These are phyloP conservation scores for Misopates orontium DNA, from an alignment of 257 asterid genomes.

Conservation along the genomic window DNA sequence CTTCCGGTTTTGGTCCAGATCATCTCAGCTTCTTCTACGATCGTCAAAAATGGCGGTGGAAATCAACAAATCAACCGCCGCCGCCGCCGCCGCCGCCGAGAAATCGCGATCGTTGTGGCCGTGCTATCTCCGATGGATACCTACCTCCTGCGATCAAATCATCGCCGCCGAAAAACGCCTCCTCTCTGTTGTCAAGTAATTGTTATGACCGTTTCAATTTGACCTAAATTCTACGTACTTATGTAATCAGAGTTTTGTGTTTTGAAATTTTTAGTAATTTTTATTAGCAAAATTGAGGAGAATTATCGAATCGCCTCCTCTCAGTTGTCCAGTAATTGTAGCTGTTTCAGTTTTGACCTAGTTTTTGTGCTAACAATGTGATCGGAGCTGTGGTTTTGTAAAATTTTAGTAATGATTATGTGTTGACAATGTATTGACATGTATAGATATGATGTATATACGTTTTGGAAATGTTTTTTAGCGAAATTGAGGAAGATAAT, in stretches of 20 bases:
- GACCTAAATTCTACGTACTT: too few species aligned
- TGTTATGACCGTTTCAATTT: neutral
- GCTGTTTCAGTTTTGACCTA: neutral
- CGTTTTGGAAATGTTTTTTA: too few species aligned
- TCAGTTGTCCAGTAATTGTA: constrained; percentile 49
- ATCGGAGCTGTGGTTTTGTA: neutral
- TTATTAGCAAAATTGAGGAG: too few species aligned
- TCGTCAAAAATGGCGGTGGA: constrained; percentile 71
- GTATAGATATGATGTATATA: too few species aligned
- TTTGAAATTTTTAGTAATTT: too few species aligned
- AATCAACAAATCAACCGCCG: constrained; percentile 37
- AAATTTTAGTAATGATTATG: neutral
- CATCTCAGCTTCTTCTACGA: constrained; percentile 9
- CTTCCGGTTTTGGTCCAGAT: constrained; percentile 38
- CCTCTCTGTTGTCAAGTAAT: constrained; percentile 64
- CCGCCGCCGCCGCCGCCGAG: constrained; percentile 26
- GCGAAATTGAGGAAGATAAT: too few species aligned
- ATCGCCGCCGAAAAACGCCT: constrained; percentile 88
- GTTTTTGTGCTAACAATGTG: neutral
- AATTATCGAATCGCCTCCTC: constrained; percentile 31
- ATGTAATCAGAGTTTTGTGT: too few species aligned
- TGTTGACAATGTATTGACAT: too few species aligned
- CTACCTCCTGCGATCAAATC: constrained; percentile 90
- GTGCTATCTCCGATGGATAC: constrained; percentile 75
- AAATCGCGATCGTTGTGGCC: constrained; percentile 65